Conservation (phyloP, 2,329 filamentous ascomycete species). For the Scedosporium aurantiacum region DNA sequence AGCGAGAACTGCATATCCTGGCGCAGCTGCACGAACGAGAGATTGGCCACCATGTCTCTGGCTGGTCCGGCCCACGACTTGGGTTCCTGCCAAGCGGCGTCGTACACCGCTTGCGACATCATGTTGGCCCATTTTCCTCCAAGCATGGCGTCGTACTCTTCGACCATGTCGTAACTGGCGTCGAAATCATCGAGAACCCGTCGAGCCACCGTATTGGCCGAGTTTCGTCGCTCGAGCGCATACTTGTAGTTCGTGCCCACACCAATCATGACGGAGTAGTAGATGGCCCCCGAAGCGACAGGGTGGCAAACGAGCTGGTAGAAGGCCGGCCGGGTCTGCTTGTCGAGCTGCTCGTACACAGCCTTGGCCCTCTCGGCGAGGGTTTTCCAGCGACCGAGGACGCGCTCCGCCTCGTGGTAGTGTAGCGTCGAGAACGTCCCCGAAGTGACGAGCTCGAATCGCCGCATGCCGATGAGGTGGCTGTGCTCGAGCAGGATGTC, state of each 20-base stretch:
- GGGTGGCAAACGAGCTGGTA: conserved; percentile 53
- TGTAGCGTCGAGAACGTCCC: not conserved
- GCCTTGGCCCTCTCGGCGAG: conserved; percentile 40
- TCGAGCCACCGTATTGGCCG: conserved; percentile 37
- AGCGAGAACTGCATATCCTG: conserved; percentile 11
- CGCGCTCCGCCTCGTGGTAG: conserved; percentile 50
- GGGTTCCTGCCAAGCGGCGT: conserved; percentile 16
- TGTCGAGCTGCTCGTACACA: conserved; percentile 42
- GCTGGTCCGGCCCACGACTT: conserved; percentile 19
- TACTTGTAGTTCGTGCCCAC: conserved; percentile 38
- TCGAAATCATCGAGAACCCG: conserved; percentile 37
- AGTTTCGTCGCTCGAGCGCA: conserved; percentile 43
- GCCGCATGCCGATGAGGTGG: conserved; percentile 34
- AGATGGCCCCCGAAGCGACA: conserved; percentile 10
- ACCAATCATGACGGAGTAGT: not conserved
- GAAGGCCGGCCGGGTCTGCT: conserved; percentile 42
- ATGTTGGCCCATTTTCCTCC: conserved; percentile 47
- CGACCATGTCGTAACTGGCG: conserved; percentile 35
- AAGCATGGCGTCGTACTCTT: conserved; percentile 38
- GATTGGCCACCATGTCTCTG: conserved; percentile 38
- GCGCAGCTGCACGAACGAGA: conserved; percentile 34
- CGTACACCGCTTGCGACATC: conserved; percentile 34
- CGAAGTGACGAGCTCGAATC: conserved; percentile 26
- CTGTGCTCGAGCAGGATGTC: conserved; percentile 43
- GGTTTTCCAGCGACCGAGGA: conserved; percentile 39